A percentile compares a stretch with the other conserved stretches of the same genome.
These are phyloP conservation scores for Hordeum marinum DNA, from an alignment of 176 grass and related monocot genomes.

Conservation along the genomic window DNA sequence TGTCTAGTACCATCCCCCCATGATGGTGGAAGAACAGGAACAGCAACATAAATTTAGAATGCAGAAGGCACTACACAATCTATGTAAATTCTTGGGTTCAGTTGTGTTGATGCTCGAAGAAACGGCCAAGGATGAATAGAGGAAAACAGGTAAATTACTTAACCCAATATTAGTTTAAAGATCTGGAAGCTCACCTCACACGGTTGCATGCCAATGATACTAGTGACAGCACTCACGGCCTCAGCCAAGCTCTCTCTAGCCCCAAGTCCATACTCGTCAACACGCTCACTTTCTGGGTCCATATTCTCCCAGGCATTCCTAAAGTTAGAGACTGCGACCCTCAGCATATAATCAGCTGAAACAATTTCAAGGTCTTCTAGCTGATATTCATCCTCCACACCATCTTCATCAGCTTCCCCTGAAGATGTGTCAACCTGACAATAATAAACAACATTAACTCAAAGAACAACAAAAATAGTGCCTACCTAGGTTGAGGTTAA, in stretches of 20 bases:
- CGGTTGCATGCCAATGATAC: slow-evolving; percentile 91
- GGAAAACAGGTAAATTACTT: background rate
- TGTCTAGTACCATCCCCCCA: background rate
- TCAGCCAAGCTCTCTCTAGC: slow-evolving; percentile 88
- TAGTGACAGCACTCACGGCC: slow-evolving; percentile 78
- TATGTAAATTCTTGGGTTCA: background rate
- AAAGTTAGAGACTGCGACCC: slow-evolving; percentile 85
- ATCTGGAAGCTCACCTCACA: slow-evolving; percentile 69
- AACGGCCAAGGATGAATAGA: background rate
- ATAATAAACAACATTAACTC: slow-evolving; percentile 3
- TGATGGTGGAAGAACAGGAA: background rate
- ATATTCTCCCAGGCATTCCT: slow-evolving; percentile 96
- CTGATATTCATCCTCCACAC: slow-evolving; percentile 97
- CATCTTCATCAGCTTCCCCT: slow-evolving; percentile 85
- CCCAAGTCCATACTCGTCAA: slow-evolving; percentile 95
- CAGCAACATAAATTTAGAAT: background rate
- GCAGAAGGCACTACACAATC: background rate
- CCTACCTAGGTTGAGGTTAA: background rate
- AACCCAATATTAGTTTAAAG: background rate
- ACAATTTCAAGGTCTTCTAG: slow-evolving; percentile 86
- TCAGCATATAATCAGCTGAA: slow-evolving; percentile 88
- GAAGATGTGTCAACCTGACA: slow-evolving; percentile 76
- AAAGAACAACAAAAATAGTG: background rate
- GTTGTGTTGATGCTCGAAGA: slow-evolving; percentile 3
- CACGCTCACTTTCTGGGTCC: slow-evolving; percentile 65